Evolutionary conservation across 2,329 filamentous ascomycete genomes (phyloP).

Genomic region (Colletotrichum magnum): DNA sequence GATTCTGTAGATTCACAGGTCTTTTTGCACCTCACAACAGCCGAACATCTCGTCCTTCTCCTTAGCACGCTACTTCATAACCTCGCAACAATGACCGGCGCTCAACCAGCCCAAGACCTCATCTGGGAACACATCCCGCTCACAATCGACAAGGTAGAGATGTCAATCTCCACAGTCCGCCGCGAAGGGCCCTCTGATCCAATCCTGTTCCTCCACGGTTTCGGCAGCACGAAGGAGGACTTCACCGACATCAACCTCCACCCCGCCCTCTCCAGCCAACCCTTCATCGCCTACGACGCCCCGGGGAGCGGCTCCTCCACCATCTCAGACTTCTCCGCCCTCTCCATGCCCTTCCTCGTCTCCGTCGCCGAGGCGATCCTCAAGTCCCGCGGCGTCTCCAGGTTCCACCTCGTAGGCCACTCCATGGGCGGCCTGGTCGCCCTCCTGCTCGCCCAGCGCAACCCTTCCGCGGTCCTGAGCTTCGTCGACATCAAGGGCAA

Average conservation of each 20-base stretch:
- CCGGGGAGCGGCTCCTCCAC: conserved; percentile 44
- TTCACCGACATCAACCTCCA: conserved; percentile 43
- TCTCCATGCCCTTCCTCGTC: conserved; percentile 43
- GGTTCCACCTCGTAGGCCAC: conserved; percentile 47
- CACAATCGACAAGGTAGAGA: conserved; percentile 36
- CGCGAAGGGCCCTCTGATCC: conserved; percentile 9
- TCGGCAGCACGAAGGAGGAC: conserved; percentile 47
- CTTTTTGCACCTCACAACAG: too few species aligned
- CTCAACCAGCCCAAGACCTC: neutral
- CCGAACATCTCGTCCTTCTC: too few species aligned
- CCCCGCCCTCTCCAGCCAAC: conserved; percentile 31
- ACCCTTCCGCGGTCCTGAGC: conserved; percentile 36
- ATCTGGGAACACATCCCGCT: conserved; percentile 4
- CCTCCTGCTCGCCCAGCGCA: conserved; percentile 41
- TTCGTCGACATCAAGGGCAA: conserved; percentile 48
- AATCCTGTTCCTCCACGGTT: conserved; percentile 46
- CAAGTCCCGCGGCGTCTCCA: conserved; percentile 23
- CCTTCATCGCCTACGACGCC: conserved; percentile 45
- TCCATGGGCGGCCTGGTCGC: conserved; percentile 47
- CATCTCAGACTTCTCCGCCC: conserved; percentile 37
- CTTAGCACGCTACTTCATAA: neutral
- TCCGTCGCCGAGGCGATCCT: conserved; percentile 41
- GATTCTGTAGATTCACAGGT: too few species aligned
- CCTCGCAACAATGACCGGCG: neutral
- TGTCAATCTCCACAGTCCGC: conserved; percentile 41